Conservation (phyloP, 192 early-diverging fungal genomes). For the Backusella westeae region DNA sequence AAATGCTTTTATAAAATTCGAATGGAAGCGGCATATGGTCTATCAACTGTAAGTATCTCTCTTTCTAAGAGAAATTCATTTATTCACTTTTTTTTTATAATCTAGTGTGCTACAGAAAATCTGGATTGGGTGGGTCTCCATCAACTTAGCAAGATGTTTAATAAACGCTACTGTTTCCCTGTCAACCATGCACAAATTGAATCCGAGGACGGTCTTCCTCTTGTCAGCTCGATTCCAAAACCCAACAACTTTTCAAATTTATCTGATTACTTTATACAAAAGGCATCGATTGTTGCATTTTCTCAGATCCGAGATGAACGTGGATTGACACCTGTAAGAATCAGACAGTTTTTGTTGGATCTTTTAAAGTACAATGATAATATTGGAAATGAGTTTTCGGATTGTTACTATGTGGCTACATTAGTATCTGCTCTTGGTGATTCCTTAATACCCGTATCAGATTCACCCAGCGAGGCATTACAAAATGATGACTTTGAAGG, state of each 20-base stretch:
- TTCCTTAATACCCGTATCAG: conserved; percentile 52
- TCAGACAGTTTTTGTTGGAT: conserved; percentile 68
- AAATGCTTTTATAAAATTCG: conserved; percentile 87
- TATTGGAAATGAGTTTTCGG: conserved; percentile 81
- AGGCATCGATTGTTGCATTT: conserved; percentile 75
- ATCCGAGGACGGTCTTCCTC: conserved; percentile 37
- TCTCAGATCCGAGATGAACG: conserved; percentile 62
- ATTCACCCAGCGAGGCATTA: conserved; percentile 34
- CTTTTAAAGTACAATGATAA: conserved; percentile 94
- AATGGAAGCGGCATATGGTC: conserved; percentile 71
- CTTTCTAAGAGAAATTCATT: neutral
- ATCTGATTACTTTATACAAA: conserved; percentile 90
- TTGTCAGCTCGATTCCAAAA: conserved; percentile 61
- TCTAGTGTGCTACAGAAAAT: conserved; percentile 47
- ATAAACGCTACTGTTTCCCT: conserved; percentile 70
- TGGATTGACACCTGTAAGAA: conserved; percentile 58
- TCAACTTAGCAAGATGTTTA: conserved; percentile 73
- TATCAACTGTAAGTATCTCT: conserved; percentile 47
- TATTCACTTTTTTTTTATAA: neutral
- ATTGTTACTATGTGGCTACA: conserved; percentile 73
- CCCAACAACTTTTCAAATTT: conserved; percentile 88
- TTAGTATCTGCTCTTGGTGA: conserved; percentile 74
- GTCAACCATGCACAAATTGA: neutral
- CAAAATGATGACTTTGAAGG: conserved; percentile 43
- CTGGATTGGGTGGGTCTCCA: conserved; percentile 67